Conservation (phyloP, 306 rosid genomes). For the Cyclanthera cordifolia region DNA sequence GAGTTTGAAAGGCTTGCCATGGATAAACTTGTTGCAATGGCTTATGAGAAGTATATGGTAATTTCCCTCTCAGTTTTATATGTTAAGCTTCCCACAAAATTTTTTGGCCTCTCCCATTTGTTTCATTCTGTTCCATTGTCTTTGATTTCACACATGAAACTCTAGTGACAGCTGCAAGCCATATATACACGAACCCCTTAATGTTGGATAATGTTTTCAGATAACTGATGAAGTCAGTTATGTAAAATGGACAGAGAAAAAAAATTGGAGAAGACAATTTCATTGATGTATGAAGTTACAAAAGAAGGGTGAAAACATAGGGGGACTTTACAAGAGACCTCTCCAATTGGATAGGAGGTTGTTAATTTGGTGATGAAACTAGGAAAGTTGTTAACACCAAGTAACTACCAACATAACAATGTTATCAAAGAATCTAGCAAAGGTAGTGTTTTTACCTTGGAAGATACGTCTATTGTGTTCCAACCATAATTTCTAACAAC, state of each 20-base stretch:
- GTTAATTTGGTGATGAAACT: too few relatives aligned
- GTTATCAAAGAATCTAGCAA: too few relatives aligned
- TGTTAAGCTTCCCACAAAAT: slow-evolving; percentile 6
- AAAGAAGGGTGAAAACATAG: too few relatives aligned
- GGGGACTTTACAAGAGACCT: too few relatives aligned
- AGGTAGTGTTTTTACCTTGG: too few relatives aligned
- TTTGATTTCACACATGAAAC: neutral
- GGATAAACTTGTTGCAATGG: slow-evolving; percentile 66
- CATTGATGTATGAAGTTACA: too few relatives aligned
- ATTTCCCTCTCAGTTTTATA: slow-evolving; percentile 18
- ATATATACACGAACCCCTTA: neutral
- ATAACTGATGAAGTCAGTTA: neutral
- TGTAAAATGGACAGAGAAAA: neutral
- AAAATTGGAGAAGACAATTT: too few relatives aligned
- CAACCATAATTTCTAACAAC: too few relatives aligned
- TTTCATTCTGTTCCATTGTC: neutral
- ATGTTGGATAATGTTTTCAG: slow-evolving; percentile 1
- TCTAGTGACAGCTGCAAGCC: neutral
- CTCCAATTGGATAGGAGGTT: too few relatives aligned
- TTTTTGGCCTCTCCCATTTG: neutral
- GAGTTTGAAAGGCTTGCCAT: slow-evolving; percentile 69
- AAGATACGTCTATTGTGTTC: too few relatives aligned
- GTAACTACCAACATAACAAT: too few relatives aligned
- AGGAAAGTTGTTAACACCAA: too few relatives aligned
- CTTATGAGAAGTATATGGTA: slow-evolving; percentile 86